Conservation (phyloP, 2,329 filamentous ascomycete genomes). For the Calycina herbarum region DNA sequence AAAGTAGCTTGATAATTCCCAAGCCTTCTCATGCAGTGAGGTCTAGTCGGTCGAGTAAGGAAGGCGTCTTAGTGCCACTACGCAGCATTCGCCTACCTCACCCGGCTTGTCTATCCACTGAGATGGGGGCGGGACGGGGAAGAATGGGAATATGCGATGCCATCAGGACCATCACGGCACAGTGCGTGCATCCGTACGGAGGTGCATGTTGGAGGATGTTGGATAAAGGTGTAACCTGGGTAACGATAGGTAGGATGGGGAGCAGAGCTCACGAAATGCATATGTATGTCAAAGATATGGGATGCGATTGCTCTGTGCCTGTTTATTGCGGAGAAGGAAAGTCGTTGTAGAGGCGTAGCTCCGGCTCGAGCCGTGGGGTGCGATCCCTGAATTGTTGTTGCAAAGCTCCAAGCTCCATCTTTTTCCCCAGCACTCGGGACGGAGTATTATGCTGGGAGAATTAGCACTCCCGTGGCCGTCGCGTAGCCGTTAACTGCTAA, state of each 20-base stretch:
- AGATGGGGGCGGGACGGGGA: constrained; percentile 22
- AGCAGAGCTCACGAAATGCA: not conserved
- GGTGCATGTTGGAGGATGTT: constrained; percentile 22
- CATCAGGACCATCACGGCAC: constrained; percentile 21
- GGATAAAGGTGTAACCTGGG: constrained; percentile 12
- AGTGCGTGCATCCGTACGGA: constrained; percentile 11
- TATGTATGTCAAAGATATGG: constrained; percentile 2
- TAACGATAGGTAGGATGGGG: constrained; percentile 2
- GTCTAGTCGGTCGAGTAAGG: constrained; percentile 11
- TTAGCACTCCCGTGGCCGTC: not conserved
- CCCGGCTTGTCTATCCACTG: constrained; percentile 19
- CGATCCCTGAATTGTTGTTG: not conserved
- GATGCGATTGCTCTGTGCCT: not conserved
- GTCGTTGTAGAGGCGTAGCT: constrained; percentile 4
- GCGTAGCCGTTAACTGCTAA: not conserved
- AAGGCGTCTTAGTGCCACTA: constrained; percentile 11
- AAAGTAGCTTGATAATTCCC: not conserved
- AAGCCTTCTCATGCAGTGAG: constrained; percentile 15
- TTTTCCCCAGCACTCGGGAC: not conserved
- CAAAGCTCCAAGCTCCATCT: not conserved
- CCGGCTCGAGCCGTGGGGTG: constrained; percentile 6
- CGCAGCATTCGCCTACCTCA: constrained; percentile 5
- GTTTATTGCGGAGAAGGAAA: not conserved
- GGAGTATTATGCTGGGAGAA: not conserved
- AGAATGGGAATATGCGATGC: not conserved